Evolutionary conservation across 352 stramenopile species (phyloP).

Genomic region (Phytopythium sindhum): DNA sequence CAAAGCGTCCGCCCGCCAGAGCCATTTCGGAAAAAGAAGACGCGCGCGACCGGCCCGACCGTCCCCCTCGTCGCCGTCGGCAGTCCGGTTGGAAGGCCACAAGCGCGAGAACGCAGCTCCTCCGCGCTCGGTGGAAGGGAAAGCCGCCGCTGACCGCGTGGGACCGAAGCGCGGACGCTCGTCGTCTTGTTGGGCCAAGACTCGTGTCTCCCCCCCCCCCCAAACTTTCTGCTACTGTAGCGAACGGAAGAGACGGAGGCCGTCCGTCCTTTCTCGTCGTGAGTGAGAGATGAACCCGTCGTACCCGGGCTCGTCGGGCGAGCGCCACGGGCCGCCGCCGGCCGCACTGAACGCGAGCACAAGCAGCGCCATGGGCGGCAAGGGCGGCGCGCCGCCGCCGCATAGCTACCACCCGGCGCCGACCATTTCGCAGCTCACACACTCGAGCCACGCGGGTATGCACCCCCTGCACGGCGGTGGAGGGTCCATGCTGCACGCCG

Average conservation of each 20-base stretch:
- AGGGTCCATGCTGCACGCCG: constrained; percentile 50
- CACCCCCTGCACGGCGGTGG: constrained; percentile 70
- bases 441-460: constrained; percentile 38
- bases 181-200: background rate
- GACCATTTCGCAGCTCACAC: constrained; percentile 58
- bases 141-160: background rate
- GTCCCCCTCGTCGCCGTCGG: background rate
- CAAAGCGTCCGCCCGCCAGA: background rate
- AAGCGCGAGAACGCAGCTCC: background rate
- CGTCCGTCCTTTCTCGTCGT: background rate
- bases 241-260: background rate
- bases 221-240: background rate
- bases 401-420: constrained; percentile 70
- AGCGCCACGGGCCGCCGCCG: constrained; percentile 52
- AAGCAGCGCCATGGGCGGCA: constrained; percentile 30
- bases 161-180: too few species aligned
- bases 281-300: constrained; percentile 60
- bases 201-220: background rate
- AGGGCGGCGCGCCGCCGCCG: constrained; percentile 30
- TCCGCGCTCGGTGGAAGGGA: background rate
- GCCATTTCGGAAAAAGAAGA: constrained; percentile 10
- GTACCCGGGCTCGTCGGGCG: constrained; percentile 64
- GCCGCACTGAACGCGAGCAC: constrained; percentile 27
- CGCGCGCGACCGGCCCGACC: background rate
- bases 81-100: background rate